Base-by-base conservation (phyloP, 352 stramenopile species). In the Globisporangium acanthophoron region DNA sequence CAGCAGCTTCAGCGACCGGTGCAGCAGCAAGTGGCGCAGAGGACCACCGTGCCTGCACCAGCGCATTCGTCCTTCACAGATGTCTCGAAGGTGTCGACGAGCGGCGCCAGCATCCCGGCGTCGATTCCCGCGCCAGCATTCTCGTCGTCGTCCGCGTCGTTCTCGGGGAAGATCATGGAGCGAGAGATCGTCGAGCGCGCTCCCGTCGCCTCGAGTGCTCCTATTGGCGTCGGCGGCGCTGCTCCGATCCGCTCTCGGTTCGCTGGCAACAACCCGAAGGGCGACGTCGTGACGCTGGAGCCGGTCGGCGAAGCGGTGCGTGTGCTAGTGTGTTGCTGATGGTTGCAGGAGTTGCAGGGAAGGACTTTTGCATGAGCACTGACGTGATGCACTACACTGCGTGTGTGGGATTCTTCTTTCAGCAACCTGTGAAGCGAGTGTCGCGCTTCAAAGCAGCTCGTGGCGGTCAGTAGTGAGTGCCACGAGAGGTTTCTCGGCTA, bases 391-490 rank as follows among this genome's bases (percentile, higher is more conserved):
- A 24, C 21, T 24, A 24, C 21, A 24, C 60, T 60, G 13, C 50
- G 15, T 15, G 31, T 52, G n/a, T 43, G 21, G 21, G 18, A 44
- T 44, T 24, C 7, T 56, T 12, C 3, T 1, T 33, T 12, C 35
- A 93, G 83, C 73, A 90, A 89, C 83, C 84, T 9, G 81, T 92
- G 41, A 87, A 92, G 62, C 81, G 85, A 35, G 85, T 95, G 1
- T 95, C 85, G 11, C 78, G 85, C 35, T 95, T 95, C 54, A 85
- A 87, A 78, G 80, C 78, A 3, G 68, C 84, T 8, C 72, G 82
- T 27, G 48, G 40, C 0, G 54, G 54, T 29, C 54, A 60, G 15
- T 57, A 57, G 41, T 3, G 35, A 16, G 8, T 15, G 9, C 5
- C 5, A 37, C 8, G 31, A 37, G 3, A 37, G 8, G 31, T 37